phyloP scores from a whole-genome alignment of 768 basidiomycete genomes.

The Phlebiopsis gigantea region DNA sequence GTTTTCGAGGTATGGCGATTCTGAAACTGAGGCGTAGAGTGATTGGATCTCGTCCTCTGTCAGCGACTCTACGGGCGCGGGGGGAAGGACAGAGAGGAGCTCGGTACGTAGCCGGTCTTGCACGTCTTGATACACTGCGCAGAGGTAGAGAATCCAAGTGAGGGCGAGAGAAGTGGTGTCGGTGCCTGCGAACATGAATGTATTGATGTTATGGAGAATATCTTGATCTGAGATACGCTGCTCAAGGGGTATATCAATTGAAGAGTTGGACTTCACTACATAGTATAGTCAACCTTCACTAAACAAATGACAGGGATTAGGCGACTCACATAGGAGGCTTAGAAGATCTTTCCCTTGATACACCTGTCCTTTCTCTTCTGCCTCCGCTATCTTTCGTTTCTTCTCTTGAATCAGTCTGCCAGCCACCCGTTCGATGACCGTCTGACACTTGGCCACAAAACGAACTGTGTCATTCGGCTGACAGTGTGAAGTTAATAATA shows the following conservation, averaged over 20 bases:
- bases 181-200: conserved; percentile 87
- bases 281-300: neutral
- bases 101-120: conserved; percentile 74
- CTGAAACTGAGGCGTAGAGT: conserved; percentile 47
- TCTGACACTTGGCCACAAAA: conserved; percentile 51
- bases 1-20: conserved; percentile 69
- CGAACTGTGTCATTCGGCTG: conserved; percentile 51
- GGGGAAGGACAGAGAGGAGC: conserved; percentile 41
- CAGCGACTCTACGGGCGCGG: conserved; percentile 34
- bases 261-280: conserved; percentile 81
- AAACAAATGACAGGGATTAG: neutral
- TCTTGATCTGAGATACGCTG: conserved; percentile 84
- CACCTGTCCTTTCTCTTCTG: conserved; percentile 42
- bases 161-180: conserved; percentile 81
- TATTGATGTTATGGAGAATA: conserved; percentile 80
- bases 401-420: conserved; percentile 74
- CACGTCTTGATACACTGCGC: conserved; percentile 59
- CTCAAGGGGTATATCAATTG: conserved; percentile 60
- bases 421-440: conserved; percentile 64
- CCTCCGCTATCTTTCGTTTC: conserved; percentile 65
- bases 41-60: conserved; percentile 64
- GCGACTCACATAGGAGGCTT: conserved; percentile 62
- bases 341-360: conserved; percentile 72
- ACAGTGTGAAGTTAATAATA: neutral
- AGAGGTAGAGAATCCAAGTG: conserved; percentile 78